A percentile compares a stretch with the other conserved stretches of the same genome.
Conservation (phyloP, 129 eudicot genomes). For the Centella asiatica region DNA sequence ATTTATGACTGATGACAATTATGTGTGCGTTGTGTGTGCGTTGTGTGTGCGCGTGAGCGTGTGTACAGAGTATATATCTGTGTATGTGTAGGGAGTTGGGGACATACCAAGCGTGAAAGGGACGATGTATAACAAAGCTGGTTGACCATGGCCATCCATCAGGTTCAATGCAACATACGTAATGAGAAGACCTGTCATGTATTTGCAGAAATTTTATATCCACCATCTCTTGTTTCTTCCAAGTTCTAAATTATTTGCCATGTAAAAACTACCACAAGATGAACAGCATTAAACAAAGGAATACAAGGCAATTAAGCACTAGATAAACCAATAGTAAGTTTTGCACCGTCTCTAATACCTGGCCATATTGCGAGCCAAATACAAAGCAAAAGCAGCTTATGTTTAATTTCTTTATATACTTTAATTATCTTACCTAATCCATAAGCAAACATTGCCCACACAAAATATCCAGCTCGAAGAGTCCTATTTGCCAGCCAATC, state of each 20-base stretch:
- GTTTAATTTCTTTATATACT: background rate
- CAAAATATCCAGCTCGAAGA: slow-evolving; percentile 66
- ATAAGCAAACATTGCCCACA: slow-evolving; percentile 82
- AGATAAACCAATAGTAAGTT: background rate
- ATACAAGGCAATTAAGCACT: background rate
- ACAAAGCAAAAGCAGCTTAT: too few relatives aligned
- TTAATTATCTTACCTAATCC: slow-evolving; percentile 77
- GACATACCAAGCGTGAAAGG: slow-evolving; percentile 84
- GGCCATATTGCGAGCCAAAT: too few relatives aligned
- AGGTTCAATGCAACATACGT: slow-evolving; percentile 71
- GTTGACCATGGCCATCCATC: slow-evolving; percentile 96
- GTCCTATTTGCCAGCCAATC: slow-evolving; percentile 80
- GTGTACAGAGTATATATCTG: slow-evolving; percentile 1
- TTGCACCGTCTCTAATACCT: background rate
- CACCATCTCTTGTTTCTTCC: background rate
- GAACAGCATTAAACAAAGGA: background rate
- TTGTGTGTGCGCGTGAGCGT: background rate
- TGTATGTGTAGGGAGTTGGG: too few relatives aligned
- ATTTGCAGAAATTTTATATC: slow-evolving; percentile 10
- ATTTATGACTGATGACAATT: background rate
- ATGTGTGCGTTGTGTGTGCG: background rate
- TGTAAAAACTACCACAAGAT: background rate
- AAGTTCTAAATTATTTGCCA: background rate
- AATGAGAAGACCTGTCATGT: slow-evolving; percentile 64
- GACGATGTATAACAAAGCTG: slow-evolving; percentile 81